Conservation (phyloP, 1,284 basidiomycete genomes). For the Sanghuangporus weigelae region DNA sequence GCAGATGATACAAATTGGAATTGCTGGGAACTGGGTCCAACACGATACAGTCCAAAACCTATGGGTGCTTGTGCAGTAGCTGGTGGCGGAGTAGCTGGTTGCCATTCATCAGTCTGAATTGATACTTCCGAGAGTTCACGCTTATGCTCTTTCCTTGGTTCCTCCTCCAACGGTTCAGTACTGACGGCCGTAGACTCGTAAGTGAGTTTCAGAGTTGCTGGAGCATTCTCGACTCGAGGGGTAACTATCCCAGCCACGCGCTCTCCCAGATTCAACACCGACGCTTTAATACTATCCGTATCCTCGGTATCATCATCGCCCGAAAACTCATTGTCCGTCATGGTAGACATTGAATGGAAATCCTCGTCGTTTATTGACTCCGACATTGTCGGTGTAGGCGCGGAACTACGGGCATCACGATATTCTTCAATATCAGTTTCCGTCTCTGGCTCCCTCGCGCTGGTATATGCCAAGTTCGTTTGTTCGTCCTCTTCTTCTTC, state of each 20-base stretch:
- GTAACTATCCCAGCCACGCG: conserved; percentile 23
- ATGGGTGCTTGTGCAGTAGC: conserved; percentile 21
- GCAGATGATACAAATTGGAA: conserved; percentile 71
- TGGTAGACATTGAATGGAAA: conserved; percentile 71
- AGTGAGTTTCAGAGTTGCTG: conserved; percentile 15
- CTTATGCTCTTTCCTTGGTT: conserved; percentile 33
- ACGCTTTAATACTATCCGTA: conserved; percentile 62
- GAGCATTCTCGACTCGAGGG: background rate
- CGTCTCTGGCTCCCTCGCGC: conserved; percentile 55
- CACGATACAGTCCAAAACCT: conserved; percentile 41
- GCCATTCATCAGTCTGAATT: conserved; percentile 72
- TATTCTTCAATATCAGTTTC: conserved; percentile 74
- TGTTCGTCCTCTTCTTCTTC: conserved; percentile 33
- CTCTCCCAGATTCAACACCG: conserved; percentile 28
- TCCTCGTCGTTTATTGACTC: conserved; percentile 49
- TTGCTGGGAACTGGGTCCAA: conserved; percentile 57
- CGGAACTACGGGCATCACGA: conserved; percentile 74
- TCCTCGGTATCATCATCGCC: conserved; percentile 48
- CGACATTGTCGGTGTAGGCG: conserved; percentile 52
- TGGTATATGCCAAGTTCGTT: conserved; percentile 48
- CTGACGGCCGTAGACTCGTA: conserved; percentile 38
- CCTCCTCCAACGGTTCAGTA: conserved; percentile 26
- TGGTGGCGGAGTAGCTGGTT: conserved; percentile 32
- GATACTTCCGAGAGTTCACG: conserved; percentile 66
- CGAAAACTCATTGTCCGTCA: conserved; percentile 62